Base-by-base conservation (phyloP, 2,329 filamentous ascomycete species). In the Curvularia sp. region DNA sequence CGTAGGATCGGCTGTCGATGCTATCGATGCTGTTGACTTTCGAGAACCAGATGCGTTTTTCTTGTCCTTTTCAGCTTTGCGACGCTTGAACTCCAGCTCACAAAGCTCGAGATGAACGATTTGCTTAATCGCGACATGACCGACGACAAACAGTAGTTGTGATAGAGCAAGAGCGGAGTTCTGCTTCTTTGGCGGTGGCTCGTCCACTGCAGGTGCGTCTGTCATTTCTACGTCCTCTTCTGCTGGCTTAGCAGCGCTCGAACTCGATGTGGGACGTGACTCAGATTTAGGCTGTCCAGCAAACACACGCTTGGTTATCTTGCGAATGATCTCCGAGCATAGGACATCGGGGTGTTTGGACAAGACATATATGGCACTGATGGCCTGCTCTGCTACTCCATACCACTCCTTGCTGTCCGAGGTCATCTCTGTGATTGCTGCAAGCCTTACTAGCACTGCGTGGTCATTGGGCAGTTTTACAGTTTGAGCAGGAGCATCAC, bases 91-190 rank as follows among this genome's bases (percentile, higher is more conserved):
- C 77, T 99, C 95, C 49, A 95, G 87, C 74, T 99, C 95, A 75
- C 93, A 97, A n/a, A 98, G 84, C 71, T 99, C 95, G 10, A 99
- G 86, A 75, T 99, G 95, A 0, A 99, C 96, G 68, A 99, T 99
- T 75, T 99, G 96, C 80, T 99, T 99, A 74, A 99, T 95, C 13
- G 95, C 95, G 48, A 98, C 91, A 72, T 99, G 95, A 0, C 95
- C 95, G 30, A 98, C 94, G 35, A 97, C 90, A 74, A 98, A 98
- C 0, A 99, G 83, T 1, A 99, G 84, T 71, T 98, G 95, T 0
- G 95, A 97, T 1, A 99, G 83, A 0, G 87, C 88, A 47, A 93
- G 84, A 1, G 92, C 88, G 4, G 88, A 86, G 66, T 89, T 91
- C 30, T 89, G 86, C 70, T 84, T 87, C 52, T 68, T 71, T 15